Conservation (phyloP, 805 yeast genomes). For the Nakazawaea sp. region DNA sequence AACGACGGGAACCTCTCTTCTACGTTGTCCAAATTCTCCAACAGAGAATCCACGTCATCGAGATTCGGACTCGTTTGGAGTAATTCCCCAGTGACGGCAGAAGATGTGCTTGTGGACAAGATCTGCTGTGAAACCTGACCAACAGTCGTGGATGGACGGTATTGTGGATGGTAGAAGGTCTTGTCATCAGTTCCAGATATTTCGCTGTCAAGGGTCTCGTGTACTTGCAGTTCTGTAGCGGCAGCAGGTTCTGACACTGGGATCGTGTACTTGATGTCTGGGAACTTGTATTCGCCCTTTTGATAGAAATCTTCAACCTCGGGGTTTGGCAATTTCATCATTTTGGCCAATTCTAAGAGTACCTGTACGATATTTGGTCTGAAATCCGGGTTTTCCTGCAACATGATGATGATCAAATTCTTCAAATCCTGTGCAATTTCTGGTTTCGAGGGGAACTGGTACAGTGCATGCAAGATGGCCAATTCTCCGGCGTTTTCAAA, state of each 20-base stretch:
- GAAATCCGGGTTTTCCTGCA: slow-evolving; percentile 73
- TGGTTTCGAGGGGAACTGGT: slow-evolving; percentile 68
- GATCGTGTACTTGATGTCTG: slow-evolving; percentile 33
- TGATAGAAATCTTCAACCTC: slow-evolving; percentile 35
- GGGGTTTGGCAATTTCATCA: slow-evolving; percentile 27
- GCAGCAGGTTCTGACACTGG: slow-evolving; percentile 30
- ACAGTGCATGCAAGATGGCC: slow-evolving; percentile 80
- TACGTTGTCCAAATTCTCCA: slow-evolving; percentile 33
- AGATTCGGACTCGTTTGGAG: background rate
- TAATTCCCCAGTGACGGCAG: background rate
- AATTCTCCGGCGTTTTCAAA: slow-evolving; percentile 78
- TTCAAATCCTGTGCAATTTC: slow-evolving; percentile 64
- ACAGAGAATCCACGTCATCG: slow-evolving; percentile 19
- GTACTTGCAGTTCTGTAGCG: slow-evolving; percentile 33
- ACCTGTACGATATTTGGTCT: slow-evolving; percentile 90
- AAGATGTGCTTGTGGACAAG: background rate
- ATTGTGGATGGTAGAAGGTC: slow-evolving; percentile 8
- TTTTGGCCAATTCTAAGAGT: slow-evolving; percentile 42
- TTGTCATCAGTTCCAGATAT: slow-evolving; percentile 2
- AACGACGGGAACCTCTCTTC: slow-evolving; percentile 48
- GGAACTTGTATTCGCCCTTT: slow-evolving; percentile 22
- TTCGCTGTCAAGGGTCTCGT: slow-evolving; percentile 16
- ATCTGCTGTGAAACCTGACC: slow-evolving; percentile 1
- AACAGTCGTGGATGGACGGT: slow-evolving; percentile 7
- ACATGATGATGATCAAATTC: slow-evolving; percentile 68